phyloP scores from a whole-genome alignment of 176 grass and related monocot species.

The Musa schizocarpa region DNA sequence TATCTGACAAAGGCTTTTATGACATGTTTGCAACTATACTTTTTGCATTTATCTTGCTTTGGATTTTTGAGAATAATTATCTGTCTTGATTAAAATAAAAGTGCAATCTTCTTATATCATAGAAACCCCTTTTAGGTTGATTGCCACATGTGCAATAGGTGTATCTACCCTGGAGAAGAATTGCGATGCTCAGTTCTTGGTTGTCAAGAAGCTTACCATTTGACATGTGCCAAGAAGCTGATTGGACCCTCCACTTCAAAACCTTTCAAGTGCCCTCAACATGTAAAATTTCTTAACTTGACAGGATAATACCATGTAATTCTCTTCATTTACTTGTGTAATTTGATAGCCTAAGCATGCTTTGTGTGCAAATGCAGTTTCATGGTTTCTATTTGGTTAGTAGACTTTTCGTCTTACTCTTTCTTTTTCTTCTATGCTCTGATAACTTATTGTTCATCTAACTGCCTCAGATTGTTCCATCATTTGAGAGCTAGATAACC shows the following conservation, averaged over 20 bases:
- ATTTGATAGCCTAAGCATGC: neutral
- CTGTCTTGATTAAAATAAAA: neutral
- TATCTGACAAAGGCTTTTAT: neutral
- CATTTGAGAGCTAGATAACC: no score
- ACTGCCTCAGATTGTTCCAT: no score
- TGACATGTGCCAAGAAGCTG: constrained; percentile 1
- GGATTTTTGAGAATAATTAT: neutral
- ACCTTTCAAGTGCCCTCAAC: constrained; percentile 26
- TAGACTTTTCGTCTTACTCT: no score
- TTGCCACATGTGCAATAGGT: constrained; percentile 15
- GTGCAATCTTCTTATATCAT: no score
- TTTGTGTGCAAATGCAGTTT: no score
- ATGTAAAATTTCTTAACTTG: constrained; percentile 14
- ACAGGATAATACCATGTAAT: neutral
- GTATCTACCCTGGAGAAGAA: constrained; percentile 14
- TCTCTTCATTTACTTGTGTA: neutral
- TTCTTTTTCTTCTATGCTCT: no score
- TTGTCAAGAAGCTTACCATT: constrained; percentile 15
- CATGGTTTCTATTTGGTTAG: no score
- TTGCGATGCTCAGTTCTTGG: neutral
- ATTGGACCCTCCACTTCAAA: neutral
- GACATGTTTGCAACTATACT: neutral
- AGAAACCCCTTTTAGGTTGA: constrained; percentile 7
- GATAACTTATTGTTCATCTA: no score
- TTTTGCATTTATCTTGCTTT: neutral